Conservation (phyloP, 2,329 filamentous ascomycete genomes). For the Neonectria punicea region DNA sequence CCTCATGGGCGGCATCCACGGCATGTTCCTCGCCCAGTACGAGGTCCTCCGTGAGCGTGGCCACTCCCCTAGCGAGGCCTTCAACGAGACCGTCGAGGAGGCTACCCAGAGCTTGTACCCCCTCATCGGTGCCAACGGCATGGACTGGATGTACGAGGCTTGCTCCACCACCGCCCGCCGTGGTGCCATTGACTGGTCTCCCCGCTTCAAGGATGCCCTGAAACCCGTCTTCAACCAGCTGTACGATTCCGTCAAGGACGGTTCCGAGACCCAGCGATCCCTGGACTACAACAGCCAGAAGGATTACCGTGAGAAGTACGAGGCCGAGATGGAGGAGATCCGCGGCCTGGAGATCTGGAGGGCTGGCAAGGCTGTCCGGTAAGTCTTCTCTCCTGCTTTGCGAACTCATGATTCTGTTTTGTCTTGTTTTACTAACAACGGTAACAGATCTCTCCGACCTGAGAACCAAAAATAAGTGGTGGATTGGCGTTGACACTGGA, state of each 20-base stretch:
- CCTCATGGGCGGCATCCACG: constrained; percentile 99
- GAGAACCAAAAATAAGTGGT: constrained; percentile 81
- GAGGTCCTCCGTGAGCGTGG: constrained; percentile 99
- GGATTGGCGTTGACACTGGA: constrained; percentile 30
- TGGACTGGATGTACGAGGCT: constrained; percentile 99
- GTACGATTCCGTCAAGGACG: constrained; percentile 91
- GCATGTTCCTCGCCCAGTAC: constrained; percentile 99
- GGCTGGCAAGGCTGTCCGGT: constrained; percentile 96
- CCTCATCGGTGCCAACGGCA: constrained; percentile 95
- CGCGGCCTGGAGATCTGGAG: constrained; percentile 98
- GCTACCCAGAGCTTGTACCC: constrained; percentile 98
- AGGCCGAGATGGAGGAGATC: constrained; percentile 99
- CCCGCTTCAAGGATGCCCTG: constrained; percentile 95
- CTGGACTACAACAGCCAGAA: constrained; percentile 96
- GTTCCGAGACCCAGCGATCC: constrained; percentile 93
- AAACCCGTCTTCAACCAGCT: constrained; percentile 99
- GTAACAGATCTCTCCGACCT: constrained; percentile 75
- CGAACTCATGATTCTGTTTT: not conserved
- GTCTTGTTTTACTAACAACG: constrained; percentile 30
- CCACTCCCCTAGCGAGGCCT: constrained; percentile 97
- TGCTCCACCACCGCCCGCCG: constrained; percentile 99
- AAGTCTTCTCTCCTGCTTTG: constrained; percentile 47
- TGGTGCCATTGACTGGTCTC: constrained; percentile 98
- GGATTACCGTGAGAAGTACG: constrained; percentile 97
- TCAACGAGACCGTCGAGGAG: constrained; percentile 99